A percentile compares a stretch with the other conserved stretches of the same genome.
Evolutionary conservation across 2,329 filamentous ascomycete species (phyloP).

Genomic region (Seiridium cupressi): DNA sequence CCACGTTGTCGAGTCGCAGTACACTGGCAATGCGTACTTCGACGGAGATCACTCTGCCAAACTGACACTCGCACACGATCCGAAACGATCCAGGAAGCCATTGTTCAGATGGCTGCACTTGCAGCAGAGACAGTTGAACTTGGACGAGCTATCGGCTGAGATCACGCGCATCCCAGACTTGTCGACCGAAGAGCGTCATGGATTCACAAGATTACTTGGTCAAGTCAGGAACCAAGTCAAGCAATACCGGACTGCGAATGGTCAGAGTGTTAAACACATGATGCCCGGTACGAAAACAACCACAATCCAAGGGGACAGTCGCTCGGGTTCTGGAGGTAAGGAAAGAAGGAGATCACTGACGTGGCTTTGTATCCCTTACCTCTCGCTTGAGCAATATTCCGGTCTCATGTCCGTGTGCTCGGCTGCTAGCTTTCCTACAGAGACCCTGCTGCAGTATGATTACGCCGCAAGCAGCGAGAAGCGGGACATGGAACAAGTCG

Average conservation of each 20-base stretch:
- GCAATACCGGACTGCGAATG: conserved; percentile 33
- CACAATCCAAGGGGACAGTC: conserved; percentile 17
- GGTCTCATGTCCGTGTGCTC: neutral
- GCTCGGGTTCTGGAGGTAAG: neutral
- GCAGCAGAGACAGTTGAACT: conserved; percentile 37
- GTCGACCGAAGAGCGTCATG: conserved; percentile 31
- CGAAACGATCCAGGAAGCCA: conserved; percentile 27
- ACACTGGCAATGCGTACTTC: conserved; percentile 35
- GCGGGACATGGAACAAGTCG: conserved; percentile 16
- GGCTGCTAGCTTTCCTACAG: conserved; percentile 14
- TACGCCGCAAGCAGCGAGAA: conserved; percentile 12
- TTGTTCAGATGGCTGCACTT: conserved; percentile 43
- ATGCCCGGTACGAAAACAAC: conserved; percentile 38
- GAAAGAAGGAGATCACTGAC: conserved; percentile 20
- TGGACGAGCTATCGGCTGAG: conserved; percentile 40
- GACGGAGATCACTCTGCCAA: conserved; percentile 33
- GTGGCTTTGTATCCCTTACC: conserved; percentile 48
- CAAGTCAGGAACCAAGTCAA: conserved; percentile 35
- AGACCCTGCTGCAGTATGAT: conserved; percentile 19
- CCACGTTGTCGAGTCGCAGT: conserved; percentile 31
- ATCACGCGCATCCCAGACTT: conserved; percentile 31
- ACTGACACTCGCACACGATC: conserved; percentile 33
- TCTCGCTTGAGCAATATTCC: conserved; percentile 35
- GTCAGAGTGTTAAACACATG: conserved; percentile 38
- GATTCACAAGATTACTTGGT: conserved; percentile 32